A percentile compares a stretch with the other conserved stretches of the same genome.
Conservation (phyloP, 148 eudicot species). For the Rhododendron henanense region DNA sequence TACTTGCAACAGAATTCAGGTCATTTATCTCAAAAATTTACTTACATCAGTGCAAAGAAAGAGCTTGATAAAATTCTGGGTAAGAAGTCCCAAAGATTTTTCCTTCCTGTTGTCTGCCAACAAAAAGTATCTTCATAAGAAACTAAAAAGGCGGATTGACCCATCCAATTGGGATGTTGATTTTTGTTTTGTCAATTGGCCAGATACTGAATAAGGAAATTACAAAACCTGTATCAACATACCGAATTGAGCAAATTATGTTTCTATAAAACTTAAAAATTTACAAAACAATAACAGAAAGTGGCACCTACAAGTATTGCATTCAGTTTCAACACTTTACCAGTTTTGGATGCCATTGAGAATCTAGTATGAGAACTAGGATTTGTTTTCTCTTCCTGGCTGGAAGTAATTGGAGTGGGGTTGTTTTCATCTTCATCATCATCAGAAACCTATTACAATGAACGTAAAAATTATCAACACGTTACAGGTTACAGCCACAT, state of each 20-base stretch:
- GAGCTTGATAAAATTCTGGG: slow-evolving; percentile 92
- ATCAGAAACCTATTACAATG: slow-evolving; percentile 43
- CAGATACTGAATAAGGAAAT: not conserved
- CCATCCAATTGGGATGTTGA: not conserved
- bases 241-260: not conserved
- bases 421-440: slow-evolving; percentile 60
- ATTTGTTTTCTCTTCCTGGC: slow-evolving; percentile 50
- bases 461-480: not conserved
- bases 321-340: slow-evolving; percentile 25
- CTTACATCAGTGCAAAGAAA: slow-evolving; percentile 83
- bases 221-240: not conserved
- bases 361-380: slow-evolving; percentile 23
- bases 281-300: not conserved
- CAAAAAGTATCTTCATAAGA: not conserved
- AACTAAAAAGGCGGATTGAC: not conserved
- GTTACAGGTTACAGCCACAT: not conserved
- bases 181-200: not conserved
- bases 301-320: not conserved
- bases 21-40: not conserved
- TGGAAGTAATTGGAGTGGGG: slow-evolving; percentile 43
- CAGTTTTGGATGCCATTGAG: slow-evolving; percentile 54
- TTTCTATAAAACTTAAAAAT: not conserved
- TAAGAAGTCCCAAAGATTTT: slow-evolving; percentile 87
- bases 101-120: slow-evolving; percentile 78
- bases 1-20: not conserved